Conservation (phyloP, 148 eudicot genomes). For the Chenopodium album region DNA sequence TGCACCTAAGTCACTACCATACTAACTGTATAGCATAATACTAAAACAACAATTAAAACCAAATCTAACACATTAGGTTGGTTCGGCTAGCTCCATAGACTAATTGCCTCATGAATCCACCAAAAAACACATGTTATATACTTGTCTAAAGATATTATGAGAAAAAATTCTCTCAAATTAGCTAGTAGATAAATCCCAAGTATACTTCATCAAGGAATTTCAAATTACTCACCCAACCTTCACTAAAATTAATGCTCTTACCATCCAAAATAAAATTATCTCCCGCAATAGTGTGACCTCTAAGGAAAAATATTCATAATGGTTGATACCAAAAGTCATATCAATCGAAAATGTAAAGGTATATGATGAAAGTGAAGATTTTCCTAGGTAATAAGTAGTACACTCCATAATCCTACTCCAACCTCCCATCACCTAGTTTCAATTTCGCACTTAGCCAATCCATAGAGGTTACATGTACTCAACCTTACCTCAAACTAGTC, state of each 20-base stretch:
- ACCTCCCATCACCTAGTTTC: not conserved
- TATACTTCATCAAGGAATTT: not conserved
- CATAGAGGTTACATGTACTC: no score
- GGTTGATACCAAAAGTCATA: not conserved
- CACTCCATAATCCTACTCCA: not conserved
- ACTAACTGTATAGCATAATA: not conserved
- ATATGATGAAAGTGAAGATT: not conserved
- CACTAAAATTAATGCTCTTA: not conserved
- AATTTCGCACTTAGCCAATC: no score
- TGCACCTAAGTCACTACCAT: not conserved
- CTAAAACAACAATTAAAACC: not conserved
- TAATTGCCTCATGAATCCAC: not conserved
- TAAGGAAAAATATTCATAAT: not conserved
- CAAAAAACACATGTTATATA: not conserved
- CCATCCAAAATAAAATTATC: not conserved
- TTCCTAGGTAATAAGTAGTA: no score
- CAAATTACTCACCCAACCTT: not conserved
- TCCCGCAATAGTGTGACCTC: not conserved
- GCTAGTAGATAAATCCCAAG: not conserved
- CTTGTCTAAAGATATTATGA: not conserved
- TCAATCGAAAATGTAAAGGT: not conserved
- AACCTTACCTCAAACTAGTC: no score
- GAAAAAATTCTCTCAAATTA: no score
- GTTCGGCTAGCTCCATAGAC: not conserved
- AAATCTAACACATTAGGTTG: not conserved